phyloP scores from a whole-genome alignment of 257 asterid genomes.

The Schizonepeta tenuifolia region DNA sequence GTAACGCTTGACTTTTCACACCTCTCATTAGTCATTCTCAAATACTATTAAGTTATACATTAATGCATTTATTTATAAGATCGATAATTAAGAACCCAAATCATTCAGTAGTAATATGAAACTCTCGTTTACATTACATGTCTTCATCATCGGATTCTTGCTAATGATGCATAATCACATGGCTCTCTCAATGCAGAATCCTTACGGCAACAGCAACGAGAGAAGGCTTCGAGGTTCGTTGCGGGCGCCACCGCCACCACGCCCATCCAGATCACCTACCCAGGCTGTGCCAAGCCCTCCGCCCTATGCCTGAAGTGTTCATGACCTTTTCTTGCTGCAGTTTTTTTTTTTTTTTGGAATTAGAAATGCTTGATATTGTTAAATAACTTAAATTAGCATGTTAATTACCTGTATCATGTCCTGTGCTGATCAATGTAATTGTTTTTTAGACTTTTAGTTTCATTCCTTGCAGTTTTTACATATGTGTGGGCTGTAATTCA shows the following conservation, averaged over 20 bases:
- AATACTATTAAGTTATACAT: too few species aligned
- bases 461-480: too few species aligned
- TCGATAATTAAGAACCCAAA: neutral
- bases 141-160: neutral
- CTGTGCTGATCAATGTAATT: too few species aligned
- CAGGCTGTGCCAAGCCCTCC: too few species aligned
- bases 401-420: too few species aligned
- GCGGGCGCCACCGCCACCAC: neutral
- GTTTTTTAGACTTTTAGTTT: too few species aligned
- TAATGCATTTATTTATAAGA: neutral
- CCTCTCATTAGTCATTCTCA: neutral
- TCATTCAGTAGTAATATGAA: neutral
- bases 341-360: too few species aligned
- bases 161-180: slow-evolving; percentile 13
- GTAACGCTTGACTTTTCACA: neutral
- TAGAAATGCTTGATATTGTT: too few species aligned
- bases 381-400: too few species aligned
- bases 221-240: neutral
- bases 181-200: neutral
- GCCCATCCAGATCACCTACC: neutral
- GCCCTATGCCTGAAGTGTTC: too few species aligned
- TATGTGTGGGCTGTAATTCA: too few species aligned
- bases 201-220: neutral
- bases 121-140: neutral
- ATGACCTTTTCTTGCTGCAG: too few species aligned